phyloP scores from a whole-genome alignment of 805 yeast genomes.

The Metschnikowia cerradonensis region DNA sequence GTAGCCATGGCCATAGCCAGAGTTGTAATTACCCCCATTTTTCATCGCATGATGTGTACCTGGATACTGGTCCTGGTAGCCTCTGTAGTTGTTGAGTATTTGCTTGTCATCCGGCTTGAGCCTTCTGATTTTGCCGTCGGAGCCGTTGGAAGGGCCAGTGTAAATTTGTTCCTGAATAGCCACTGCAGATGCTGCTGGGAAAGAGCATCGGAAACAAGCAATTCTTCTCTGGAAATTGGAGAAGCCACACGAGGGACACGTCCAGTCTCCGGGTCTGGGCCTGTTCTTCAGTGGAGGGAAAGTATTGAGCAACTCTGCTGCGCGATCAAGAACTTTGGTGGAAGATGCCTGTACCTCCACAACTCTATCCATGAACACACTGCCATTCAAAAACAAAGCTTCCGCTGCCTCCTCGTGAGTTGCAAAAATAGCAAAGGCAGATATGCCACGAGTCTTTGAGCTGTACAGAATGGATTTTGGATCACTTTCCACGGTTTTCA shows the following conservation, averaged over 20 bases:
- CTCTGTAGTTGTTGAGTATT: conserved; percentile 5
- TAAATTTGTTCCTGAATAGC: conserved; percentile 63
- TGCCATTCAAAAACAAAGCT: conserved; percentile 74
- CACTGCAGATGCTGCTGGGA: conserved; percentile 74
- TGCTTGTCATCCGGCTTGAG: conserved; percentile 16
- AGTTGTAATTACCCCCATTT: conserved; percentile 13
- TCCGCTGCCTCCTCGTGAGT: conserved; percentile 85
- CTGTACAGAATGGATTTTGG: conserved; percentile 10
- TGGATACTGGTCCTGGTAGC: conserved; percentile 13
- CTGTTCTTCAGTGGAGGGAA: conserved; percentile 83
- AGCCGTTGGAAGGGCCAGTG: conserved; percentile 14
- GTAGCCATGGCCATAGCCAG: conserved; percentile 15
- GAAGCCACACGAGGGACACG: conserved; percentile 94
- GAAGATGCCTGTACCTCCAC: conserved; percentile 88
- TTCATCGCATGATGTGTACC: conserved; percentile 9
- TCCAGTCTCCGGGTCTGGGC: conserved; percentile 97
- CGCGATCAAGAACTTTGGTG: conserved; percentile 69
- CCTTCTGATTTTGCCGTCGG: conserved; percentile 5
- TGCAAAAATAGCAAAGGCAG: conserved; percentile 83
- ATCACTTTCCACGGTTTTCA: conserved; percentile 48
- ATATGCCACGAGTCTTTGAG: conserved; percentile 38
- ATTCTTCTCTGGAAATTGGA: conserved; percentile 92
- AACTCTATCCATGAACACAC: conserved; percentile 64
- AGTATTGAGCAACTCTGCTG: conserved; percentile 75
- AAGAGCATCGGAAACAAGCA: conserved; percentile 89